A percentile compares a stretch with the other conserved stretches of the same genome.
These are phyloP conservation scores for Leccinum variabile DNA, from an alignment of 1,284 basidiomycete species.

Conservation along the genomic window DNA sequence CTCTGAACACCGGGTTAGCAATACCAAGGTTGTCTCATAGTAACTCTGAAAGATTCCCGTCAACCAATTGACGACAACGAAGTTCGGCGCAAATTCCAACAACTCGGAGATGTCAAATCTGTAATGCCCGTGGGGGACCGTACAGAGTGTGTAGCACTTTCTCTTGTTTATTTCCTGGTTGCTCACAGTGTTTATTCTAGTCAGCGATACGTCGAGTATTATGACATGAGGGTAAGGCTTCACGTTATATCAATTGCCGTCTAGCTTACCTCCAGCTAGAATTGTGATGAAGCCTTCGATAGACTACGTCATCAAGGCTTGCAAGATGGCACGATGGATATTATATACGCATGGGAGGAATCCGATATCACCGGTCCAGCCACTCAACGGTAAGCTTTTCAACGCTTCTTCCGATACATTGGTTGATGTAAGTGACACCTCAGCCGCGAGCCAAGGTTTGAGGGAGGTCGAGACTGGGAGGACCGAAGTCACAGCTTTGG, in stretches of 20 bases:
- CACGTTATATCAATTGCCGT: background rate
- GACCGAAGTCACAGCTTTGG: slow-evolving; percentile 39
- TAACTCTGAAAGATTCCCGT: slow-evolving; percentile 73
- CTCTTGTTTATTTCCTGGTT: slow-evolving; percentile 3
- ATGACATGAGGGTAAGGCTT: slow-evolving; percentile 72
- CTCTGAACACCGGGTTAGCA: slow-evolving; percentile 41
- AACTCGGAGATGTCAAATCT: slow-evolving; percentile 88
- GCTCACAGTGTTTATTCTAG: slow-evolving; percentile 39
- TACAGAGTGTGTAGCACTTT: slow-evolving; percentile 56
- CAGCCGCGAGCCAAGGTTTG: slow-evolving; percentile 34
- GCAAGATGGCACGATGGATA: slow-evolving; percentile 85
- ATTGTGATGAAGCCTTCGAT: slow-evolving; percentile 78
- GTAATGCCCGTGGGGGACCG: slow-evolving; percentile 68
- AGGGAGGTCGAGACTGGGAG: slow-evolving; percentile 49
- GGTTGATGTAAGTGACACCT: slow-evolving; percentile 9
- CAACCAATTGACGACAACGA: slow-evolving; percentile 80
- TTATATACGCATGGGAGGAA: slow-evolving; percentile 87
- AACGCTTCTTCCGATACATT: background rate
- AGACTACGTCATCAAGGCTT: slow-evolving; percentile 74
- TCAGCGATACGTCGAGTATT: slow-evolving; percentile 85
- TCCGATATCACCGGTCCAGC: slow-evolving; percentile 41
- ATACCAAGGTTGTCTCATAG: slow-evolving; percentile 80
- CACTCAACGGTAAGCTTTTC: slow-evolving; percentile 33
- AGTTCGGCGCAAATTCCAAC: slow-evolving; percentile 78
- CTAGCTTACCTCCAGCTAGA: slow-evolving; percentile 43